Evolutionary conservation across 2,329 filamentous ascomycete genomes (phyloP).

Genomic region (Colletotrichum sansevieriae): DNA sequence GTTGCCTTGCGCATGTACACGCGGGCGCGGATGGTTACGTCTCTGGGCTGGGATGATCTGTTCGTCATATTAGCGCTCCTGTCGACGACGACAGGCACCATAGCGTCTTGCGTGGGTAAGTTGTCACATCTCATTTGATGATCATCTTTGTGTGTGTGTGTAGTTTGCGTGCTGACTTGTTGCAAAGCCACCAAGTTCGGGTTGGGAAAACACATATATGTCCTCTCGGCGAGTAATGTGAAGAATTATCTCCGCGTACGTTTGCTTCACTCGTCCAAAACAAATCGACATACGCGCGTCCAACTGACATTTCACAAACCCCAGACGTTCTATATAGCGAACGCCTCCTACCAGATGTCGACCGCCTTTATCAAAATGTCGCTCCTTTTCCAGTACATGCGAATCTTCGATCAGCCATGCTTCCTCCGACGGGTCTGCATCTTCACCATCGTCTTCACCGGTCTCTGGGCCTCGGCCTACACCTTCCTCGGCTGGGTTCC

Average conservation of each 20-base stretch:
- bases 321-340: constrained; percentile 51
- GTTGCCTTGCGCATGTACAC: constrained; percentile 48
- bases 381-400: constrained; percentile 53
- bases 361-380: constrained; percentile 54
- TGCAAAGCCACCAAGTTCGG: constrained; percentile 45
- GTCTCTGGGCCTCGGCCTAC: constrained; percentile 45
- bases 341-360: constrained; percentile 50
- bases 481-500: constrained; percentile 48
- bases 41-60: constrained; percentile 52
- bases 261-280: neutral
- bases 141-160: neutral
- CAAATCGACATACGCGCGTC: neutral
- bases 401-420: constrained; percentile 49
- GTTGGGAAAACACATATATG: constrained; percentile 45
- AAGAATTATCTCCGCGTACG: constrained; percentile 45
- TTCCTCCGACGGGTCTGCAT: constrained; percentile 45
- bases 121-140: neutral
- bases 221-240: constrained; percentile 38
- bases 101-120: constrained; percentile 30
- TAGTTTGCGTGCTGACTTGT: neutral
- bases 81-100: constrained; percentile 27
- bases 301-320: neutral
- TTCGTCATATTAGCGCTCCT: constrained; percentile 52
- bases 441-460: constrained; percentile 32
- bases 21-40: constrained; percentile 45